Percentiles rank a stretch among this genome's conserved stretches.
Evolutionary conservation across 257 asterid species (phyloP).

Genomic region (Capsicum baccatum): DNA sequence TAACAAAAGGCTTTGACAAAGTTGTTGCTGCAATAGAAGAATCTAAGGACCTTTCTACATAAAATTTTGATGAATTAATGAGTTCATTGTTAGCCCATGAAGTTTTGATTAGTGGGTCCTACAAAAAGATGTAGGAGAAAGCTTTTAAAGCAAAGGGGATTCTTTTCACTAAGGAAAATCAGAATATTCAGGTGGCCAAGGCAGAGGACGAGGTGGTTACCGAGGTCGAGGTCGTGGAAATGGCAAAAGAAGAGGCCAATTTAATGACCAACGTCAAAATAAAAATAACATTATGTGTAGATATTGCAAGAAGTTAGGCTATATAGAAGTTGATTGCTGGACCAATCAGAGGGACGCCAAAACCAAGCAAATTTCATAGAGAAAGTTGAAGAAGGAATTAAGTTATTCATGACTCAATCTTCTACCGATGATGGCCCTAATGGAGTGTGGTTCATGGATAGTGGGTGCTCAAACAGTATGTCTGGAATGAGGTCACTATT

Average conservation of each 20-base stretch:
- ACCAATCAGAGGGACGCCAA: neutral
- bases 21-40: too few relatives aligned
- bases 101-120: too few relatives aligned
- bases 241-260: neutral
- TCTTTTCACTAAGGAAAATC: too few relatives aligned
- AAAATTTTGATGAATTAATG: too few relatives aligned
- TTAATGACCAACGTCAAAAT: neutral
- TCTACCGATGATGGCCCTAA: too few relatives aligned
- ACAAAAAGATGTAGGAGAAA: too few relatives aligned
- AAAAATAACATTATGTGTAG: constrained; percentile 8
- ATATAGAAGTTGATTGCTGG: constrained; percentile 27
- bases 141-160: neutral
- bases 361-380: constrained; percentile 13
- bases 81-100: too few relatives aligned
- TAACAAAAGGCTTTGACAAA: too few relatives aligned
- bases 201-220: neutral
- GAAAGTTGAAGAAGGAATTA: constrained; percentile 16
- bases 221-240: neutral
- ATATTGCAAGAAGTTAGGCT: constrained; percentile 20
- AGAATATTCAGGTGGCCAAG: neutral
- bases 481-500: neutral
- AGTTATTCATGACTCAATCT: constrained; percentile 28
- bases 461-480: constrained; percentile 3
- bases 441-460: neutral
- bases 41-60: too few relatives aligned